Evolutionary conservation across 164 flowering plant genomes (phyloP), one percentile per base, ranked within the genome.

Genomic region (Echeveria elegans): DNA sequence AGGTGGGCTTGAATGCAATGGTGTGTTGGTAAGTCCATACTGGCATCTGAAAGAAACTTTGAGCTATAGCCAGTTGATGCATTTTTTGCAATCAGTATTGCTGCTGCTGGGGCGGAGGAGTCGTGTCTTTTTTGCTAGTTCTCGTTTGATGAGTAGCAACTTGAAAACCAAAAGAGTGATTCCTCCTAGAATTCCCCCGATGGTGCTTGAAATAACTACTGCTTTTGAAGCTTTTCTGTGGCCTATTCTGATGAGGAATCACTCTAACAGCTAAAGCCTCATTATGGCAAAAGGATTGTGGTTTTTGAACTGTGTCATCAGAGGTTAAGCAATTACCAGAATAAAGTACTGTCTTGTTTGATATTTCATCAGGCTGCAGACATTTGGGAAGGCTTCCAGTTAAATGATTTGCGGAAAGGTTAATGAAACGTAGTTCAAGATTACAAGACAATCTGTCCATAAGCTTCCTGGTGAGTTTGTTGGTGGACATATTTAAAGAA

Each of bases 251-350:
- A 31, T 64, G 77, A 47, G 93, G 88, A 36, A 84, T 11, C 30
- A 90, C 72, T 66, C 96, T 97, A 29, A 87, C 99, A 52, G 99
- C 99, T 53, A 95, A 79, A 62, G 99, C 99, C 77, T 88, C 88
- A 75, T 85, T 95, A 23, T 78, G 80, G 70, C 99, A 95, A 68
- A 81, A 84, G 45, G 86, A 79, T 64, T 75, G 23, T 18, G 88
- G 88, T 70, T 82, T 82, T 68, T 95, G 99, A 72, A 77, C 77
- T 64, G 77, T 77, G 37, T 75, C 75, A 16, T 38, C 67, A 63
- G 71, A 74, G 26, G 68, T 72, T 6, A 95, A 75, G 74, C 99
- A 95, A 71, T 95, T 95, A 41, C 81, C 66, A 45, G 75, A 77
- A 76, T 84, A 92, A 26, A 52, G 68, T 26, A 82, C 85, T 63